These are phyloP conservation scores for Aspergillus nanangensis DNA, from an alignment of 495 filamentous ascomycete genomes.

Conservation along the genomic window DNA sequence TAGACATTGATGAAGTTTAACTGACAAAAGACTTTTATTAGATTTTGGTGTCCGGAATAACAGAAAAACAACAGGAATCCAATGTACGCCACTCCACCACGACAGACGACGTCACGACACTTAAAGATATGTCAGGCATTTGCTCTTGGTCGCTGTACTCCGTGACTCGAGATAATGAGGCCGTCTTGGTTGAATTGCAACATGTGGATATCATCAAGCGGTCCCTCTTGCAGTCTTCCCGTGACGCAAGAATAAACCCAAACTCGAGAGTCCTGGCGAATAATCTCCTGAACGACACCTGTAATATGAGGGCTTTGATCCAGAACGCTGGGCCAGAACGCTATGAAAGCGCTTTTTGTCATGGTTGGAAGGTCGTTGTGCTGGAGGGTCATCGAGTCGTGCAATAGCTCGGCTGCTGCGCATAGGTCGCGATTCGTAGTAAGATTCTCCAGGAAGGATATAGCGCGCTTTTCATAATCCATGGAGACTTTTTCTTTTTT, in stretches of 20 bases:
- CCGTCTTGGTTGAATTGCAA: background rate
- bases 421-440: background rate
- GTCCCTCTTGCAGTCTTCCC: background rate
- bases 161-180: background rate
- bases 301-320: background rate
- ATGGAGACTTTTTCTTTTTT: no score
- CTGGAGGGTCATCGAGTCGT: background rate
- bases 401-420: background rate
- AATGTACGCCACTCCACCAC: no score
- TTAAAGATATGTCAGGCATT: no score
- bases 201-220: background rate
- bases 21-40: no score
- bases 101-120: no score
- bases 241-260: background rate
- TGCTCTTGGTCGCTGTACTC: background rate
- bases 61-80: no score
- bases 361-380: background rate
- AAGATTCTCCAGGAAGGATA: background rate
- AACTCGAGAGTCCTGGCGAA: background rate
- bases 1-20: no score
- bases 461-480: background rate
- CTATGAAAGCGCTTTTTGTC: background rate
- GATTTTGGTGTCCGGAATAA: no score
- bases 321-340: background rate
- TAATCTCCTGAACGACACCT: background rate